phyloP scores from a whole-genome alignment of 805 yeast species.

The Candida krabiensis region DNA sequence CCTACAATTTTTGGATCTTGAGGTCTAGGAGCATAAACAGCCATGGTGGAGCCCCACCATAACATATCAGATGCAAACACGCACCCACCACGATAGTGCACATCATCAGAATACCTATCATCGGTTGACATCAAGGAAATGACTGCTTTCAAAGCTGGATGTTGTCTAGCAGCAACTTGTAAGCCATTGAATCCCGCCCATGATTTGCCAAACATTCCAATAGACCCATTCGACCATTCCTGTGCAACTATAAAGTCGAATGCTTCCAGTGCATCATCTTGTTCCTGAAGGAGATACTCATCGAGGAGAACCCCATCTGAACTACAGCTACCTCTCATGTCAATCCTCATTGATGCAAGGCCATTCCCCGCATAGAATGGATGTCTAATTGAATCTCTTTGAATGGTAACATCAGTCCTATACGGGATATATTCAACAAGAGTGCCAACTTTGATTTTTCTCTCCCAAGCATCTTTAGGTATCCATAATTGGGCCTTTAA shows the following conservation, averaged over 20 bases:
- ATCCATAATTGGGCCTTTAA: slow-evolving; percentile 46
- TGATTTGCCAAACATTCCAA: slow-evolving; percentile 49
- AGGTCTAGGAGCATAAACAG: slow-evolving; percentile 44
- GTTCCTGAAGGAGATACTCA: slow-evolving; percentile 44
- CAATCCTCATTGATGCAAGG: slow-evolving; percentile 43
- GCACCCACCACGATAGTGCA: slow-evolving; percentile 50
- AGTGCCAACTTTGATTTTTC: slow-evolving; percentile 35
- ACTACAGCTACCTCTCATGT: slow-evolving; percentile 46
- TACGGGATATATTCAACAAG: slow-evolving; percentile 47
- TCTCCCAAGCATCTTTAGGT: slow-evolving; percentile 35
- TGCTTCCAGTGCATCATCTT: slow-evolving; percentile 42
- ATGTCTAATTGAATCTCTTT: slow-evolving; percentile 45
- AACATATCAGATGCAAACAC: slow-evolving; percentile 45
- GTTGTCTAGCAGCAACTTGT: slow-evolving; percentile 47
- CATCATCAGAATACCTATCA: slow-evolving; percentile 48
- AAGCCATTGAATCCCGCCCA: slow-evolving; percentile 51
- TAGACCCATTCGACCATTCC: slow-evolving; percentile 44
- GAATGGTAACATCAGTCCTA: slow-evolving; percentile 45
- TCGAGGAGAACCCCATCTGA: slow-evolving; percentile 42
- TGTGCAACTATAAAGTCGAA: slow-evolving; percentile 44
- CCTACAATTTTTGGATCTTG: slow-evolving; percentile 45
- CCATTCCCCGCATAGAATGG: slow-evolving; percentile 49
- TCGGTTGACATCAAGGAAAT: slow-evolving; percentile 48
- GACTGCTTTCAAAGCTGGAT: slow-evolving; percentile 44
- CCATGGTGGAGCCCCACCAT: slow-evolving; percentile 53